phyloP scores from a whole-genome alignment of 441 rosid genomes.

The Populus hybrid region DNA sequence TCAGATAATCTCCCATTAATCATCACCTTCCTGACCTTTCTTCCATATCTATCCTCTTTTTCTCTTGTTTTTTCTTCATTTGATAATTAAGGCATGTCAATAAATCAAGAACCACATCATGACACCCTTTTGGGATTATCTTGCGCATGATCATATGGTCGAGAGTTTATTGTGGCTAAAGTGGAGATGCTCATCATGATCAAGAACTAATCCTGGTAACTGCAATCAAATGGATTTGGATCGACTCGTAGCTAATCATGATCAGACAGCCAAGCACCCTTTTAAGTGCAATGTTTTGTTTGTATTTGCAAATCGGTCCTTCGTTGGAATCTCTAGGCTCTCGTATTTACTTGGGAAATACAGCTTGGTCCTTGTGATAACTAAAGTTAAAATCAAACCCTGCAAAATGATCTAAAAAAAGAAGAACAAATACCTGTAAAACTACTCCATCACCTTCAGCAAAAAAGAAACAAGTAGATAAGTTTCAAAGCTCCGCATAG shows the following conservation, averaged over 20 bases:
- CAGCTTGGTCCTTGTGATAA: neutral
- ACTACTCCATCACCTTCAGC: neutral
- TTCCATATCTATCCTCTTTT: neutral
- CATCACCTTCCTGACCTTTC: neutral
- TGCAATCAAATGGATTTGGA: neutral
- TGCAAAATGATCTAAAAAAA: too few relatives aligned
- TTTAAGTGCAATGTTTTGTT: neutral
- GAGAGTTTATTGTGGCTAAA: neutral
- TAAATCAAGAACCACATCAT: neutral
- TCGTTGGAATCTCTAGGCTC: neutral
- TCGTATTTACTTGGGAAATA: neutral
- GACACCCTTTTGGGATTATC: too few relatives aligned
- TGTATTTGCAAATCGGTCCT: neutral
- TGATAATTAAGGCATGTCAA: neutral
- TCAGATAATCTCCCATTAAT: neutral
- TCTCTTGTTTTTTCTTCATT: neutral
- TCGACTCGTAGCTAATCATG: neutral
- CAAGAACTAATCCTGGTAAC: neutral
- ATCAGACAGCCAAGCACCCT: neutral
- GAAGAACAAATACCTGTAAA: too few relatives aligned
- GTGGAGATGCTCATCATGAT: neutral
- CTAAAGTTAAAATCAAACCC: neutral
- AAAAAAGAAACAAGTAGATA: neutral
- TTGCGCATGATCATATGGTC: neutral
- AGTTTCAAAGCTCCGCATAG: neutral